Conservation (phyloP, 2,329 filamentous ascomycete genomes). For the Aaosphaeria arxii region DNA sequence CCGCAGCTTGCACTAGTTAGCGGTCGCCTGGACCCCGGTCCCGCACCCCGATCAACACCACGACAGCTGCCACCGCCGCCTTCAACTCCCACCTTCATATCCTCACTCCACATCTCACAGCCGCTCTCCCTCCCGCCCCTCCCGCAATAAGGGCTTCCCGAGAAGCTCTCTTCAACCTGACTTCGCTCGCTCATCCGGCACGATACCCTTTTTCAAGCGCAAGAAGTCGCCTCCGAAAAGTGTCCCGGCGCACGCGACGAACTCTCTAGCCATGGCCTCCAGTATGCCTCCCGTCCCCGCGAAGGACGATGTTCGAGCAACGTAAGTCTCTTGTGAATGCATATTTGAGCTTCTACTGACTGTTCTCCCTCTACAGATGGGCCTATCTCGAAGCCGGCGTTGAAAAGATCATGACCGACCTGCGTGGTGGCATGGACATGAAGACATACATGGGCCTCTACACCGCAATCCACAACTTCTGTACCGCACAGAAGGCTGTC, state of each 20-base stretch:
- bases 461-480: constrained; percentile 98
- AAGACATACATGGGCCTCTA: constrained; percentile 97
- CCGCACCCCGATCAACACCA: not conserved
- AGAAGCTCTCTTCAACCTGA: not conserved
- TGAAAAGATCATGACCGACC: constrained; percentile 86
- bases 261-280: constrained; percentile 26
- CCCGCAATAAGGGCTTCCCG: not conserved
- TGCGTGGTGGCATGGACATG: constrained; percentile 92
- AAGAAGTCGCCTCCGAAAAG: constrained; percentile 33
- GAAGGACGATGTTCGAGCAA: constrained; percentile 60
- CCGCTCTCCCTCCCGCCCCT: constrained; percentile 3
- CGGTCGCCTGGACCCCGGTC: too few species aligned
- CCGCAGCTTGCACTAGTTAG: too few species aligned
- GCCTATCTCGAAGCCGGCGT: constrained; percentile 84
- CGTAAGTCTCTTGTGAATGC: constrained; percentile 45
- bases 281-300: constrained; percentile 46
- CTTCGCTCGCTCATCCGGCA: constrained; percentile 8
- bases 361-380: constrained; percentile 61
- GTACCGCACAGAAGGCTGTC: constrained; percentile 92
- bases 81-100: constrained; percentile 4
- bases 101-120: constrained; percentile 2
- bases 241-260: constrained; percentile 32
- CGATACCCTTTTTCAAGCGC: constrained; percentile 26
- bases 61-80: constrained; percentile 7
- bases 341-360: not conserved